phyloP scores from a whole-genome alignment of 257 asterid species.

The Verbena officinalis region DNA sequence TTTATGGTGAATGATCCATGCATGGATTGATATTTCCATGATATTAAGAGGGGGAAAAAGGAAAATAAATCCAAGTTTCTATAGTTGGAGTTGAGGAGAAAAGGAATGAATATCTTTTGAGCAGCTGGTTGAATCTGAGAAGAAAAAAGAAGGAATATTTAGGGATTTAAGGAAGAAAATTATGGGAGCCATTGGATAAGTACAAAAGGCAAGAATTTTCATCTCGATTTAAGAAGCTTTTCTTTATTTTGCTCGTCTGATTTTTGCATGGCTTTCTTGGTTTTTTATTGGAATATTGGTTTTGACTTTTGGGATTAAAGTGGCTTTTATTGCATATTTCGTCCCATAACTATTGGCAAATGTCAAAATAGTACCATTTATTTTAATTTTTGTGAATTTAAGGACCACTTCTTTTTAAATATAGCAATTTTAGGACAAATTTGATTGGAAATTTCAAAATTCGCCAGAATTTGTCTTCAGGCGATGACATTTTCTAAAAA shows the following conservation, averaged over 20 bases:
- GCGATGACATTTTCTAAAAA: too few species aligned
- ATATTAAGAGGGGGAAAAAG: neutral
- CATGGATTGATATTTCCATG: slow-evolving; percentile 15
- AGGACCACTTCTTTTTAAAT: too few species aligned
- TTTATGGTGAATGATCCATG: slow-evolving; percentile 14
- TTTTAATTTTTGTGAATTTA: too few species aligned
- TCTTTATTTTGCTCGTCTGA: neutral
- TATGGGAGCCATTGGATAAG: too few species aligned
- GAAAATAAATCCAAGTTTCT: slow-evolving; percentile 12
- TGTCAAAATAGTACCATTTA: too few species aligned
- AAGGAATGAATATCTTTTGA: too few species aligned
- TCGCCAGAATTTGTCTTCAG: too few species aligned
- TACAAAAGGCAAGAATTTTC: neutral
- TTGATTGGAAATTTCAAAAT: too few species aligned
- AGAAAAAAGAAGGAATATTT: neutral
- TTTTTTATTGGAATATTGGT: neutral
- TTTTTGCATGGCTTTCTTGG: neutral
- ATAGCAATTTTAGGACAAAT: too few species aligned
- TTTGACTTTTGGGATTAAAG: too few species aligned
- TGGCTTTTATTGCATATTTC: too few species aligned
- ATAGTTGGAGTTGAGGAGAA: neutral
- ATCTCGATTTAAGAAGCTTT: neutral
- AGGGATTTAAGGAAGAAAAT: neutral
- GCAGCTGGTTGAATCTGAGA: neutral
- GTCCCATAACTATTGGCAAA: too few species aligned